Evolutionary conservation across 345 rosid genomes (phyloP).

Genomic region (Dipteronia dyeriana): DNA sequence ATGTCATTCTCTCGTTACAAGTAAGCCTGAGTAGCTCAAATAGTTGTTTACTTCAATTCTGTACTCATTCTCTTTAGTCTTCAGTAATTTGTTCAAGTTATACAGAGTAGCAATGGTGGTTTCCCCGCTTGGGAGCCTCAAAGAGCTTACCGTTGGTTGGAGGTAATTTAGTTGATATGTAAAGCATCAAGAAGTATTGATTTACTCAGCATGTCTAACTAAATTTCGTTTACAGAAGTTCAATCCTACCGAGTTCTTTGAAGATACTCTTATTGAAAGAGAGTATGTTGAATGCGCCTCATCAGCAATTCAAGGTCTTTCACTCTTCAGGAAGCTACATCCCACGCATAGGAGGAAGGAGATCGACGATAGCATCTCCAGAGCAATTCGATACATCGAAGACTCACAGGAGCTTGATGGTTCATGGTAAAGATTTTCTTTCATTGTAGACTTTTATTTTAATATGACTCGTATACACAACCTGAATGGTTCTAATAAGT

Average conservation of each 20-base stretch:
- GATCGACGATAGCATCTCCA: slow-evolving; percentile 31
- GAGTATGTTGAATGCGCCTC: slow-evolving; percentile 62
- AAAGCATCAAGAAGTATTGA: not conserved
- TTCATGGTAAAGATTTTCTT: slow-evolving; percentile 23
- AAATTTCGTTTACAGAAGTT: slow-evolving; percentile 29
- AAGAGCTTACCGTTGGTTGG: slow-evolving; percentile 49
- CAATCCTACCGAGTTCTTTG: slow-evolving; percentile 57
- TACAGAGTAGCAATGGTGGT: slow-evolving; percentile 52
- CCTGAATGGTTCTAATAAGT: no score
- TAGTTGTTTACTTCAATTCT: not conserved
- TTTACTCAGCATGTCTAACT: not conserved
- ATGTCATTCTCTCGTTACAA: slow-evolving; percentile 50
- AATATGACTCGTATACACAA: no score
- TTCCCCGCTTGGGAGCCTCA: slow-evolving; percentile 58
- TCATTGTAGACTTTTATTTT: no score
- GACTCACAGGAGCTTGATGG: slow-evolving; percentile 51
- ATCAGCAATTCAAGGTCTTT: slow-evolving; percentile 46
- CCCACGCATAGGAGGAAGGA: slow-evolving; percentile 42
- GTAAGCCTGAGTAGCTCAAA: slow-evolving; percentile 24
- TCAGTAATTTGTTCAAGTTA: not conserved
- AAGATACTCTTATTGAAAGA: slow-evolving; percentile 46
- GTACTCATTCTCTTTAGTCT: not conserved
- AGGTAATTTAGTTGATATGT: slow-evolving; percentile 27
- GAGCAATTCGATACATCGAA: slow-evolving; percentile 36
- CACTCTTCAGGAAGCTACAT: slow-evolving; percentile 43